A percentile compares a stretch with the other conserved stretches of the same genome.
phyloP scores from a whole-genome alignment of 2,329 filamentous ascomycete genomes.

The Chaetomiaceae sp. region DNA sequence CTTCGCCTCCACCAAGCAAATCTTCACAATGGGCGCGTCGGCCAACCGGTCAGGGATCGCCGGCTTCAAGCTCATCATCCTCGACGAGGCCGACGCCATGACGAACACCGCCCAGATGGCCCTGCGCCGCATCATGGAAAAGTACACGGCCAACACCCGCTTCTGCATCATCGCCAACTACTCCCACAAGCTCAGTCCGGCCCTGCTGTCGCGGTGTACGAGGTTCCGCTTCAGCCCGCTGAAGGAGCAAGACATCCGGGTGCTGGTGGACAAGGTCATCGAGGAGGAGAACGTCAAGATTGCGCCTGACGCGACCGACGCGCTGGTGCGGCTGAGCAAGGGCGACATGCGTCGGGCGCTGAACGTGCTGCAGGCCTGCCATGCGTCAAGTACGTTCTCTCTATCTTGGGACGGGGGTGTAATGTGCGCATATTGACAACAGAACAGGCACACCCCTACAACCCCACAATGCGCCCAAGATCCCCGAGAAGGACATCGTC shows the following conservation, averaged over 20 bases:
- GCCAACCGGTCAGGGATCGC: constrained; percentile 50
- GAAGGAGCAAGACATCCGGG: constrained; percentile 80
- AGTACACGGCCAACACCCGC: constrained; percentile 94
- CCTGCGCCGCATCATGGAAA: constrained; percentile 94
- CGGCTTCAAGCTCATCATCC: constrained; percentile 89
- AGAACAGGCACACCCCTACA: constrained; percentile 63
- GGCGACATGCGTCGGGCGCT: constrained; percentile 94
- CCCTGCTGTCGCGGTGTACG: constrained; percentile 87
- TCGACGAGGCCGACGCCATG: constrained; percentile 99
- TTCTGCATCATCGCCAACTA: constrained; percentile 99
- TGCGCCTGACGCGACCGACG: constrained; percentile 71
- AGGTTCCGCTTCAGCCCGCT: constrained; percentile 92
- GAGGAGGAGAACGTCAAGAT: constrained; percentile 84
- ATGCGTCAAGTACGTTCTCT: constrained; percentile 70
- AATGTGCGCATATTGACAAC: constrained; percentile 5
- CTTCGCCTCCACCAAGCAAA: constrained; percentile 96
- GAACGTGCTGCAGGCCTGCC: constrained; percentile 94
- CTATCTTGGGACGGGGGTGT: too few relatives aligned
- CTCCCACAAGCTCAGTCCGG: constrained; percentile 93
- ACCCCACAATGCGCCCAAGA: constrained; percentile 54
- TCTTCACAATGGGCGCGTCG: constrained; percentile 60
- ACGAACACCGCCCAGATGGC: constrained; percentile 99
- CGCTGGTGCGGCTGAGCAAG: constrained; percentile 81
- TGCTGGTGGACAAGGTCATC: constrained; percentile 83
- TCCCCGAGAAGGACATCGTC: constrained; percentile 60